Evolutionary conservation across 805 yeast species (phyloP).

Genomic region (Ogataea methylovora): DNA sequence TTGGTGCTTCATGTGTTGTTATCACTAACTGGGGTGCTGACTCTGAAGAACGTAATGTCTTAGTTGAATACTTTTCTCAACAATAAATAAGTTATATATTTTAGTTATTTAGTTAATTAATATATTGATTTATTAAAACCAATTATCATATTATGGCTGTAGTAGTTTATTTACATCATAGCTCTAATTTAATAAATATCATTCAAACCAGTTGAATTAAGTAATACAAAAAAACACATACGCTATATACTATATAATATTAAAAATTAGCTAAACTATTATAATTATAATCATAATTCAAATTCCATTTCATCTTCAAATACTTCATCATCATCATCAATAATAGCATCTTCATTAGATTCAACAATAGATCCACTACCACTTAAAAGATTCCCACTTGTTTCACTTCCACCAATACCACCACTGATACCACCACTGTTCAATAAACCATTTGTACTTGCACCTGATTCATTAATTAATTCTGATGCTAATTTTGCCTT

Average conservation of each 20-base stretch:
- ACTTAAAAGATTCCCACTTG: neutral
- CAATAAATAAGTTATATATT: slow-evolving; percentile 41
- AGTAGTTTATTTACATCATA: too few species aligned
- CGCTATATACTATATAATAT: too few species aligned
- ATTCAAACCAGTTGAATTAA: too few species aligned
- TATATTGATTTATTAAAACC: too few species aligned
- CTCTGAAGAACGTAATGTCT: slow-evolving; percentile 93
- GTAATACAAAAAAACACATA: too few species aligned
- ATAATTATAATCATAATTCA: slow-evolving; percentile 26
- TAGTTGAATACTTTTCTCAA: slow-evolving; percentile 92
- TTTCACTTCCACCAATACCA: slow-evolving; percentile 5
- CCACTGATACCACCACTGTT: slow-evolving; percentile 7
- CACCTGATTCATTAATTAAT: neutral
- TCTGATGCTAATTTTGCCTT: neutral
- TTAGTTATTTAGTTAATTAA: slow-evolving; percentile 1
- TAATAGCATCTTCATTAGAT: slow-evolving; percentile 28
- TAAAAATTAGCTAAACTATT: too few species aligned
- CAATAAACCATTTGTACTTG: neutral
- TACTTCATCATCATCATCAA: slow-evolving; percentile 15
- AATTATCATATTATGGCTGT: too few species aligned
- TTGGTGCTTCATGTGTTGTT: slow-evolving; percentile 99
- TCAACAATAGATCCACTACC: neutral
- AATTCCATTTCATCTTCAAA: slow-evolving; percentile 31
- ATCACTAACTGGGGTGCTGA: slow-evolving; percentile 99
- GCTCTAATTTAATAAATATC: too few species aligned